A percentile compares a stretch with the other conserved stretches of the same genome.
Conservation (phyloP, 805 yeast species). For the Metschnikowia continentalis region DNA sequence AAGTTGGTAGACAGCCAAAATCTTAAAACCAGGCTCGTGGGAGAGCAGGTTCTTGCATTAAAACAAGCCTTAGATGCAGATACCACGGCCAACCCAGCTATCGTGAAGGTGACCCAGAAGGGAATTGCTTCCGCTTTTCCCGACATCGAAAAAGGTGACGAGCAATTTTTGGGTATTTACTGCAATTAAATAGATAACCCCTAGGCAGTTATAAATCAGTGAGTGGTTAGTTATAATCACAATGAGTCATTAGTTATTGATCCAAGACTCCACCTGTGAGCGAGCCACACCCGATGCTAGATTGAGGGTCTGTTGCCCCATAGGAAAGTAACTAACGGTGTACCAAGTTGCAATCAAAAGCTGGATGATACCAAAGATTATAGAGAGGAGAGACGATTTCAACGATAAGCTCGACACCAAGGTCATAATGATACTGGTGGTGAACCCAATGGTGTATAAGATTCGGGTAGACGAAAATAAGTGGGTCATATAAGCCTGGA, state of each 20-base stretch:
- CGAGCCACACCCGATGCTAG: conserved; percentile 42
- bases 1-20: conserved; percentile 27
- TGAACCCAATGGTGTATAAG: conserved; percentile 35
- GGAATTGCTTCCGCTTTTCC: conserved; percentile 34
- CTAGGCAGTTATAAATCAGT: background rate
- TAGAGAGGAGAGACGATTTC: conserved; percentile 35
- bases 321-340: conserved; percentile 45
- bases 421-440: conserved; percentile 38
- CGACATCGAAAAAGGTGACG: conserved; percentile 22
- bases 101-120: conserved; percentile 39
- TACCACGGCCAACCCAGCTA: conserved; percentile 40
- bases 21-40: conserved; percentile 19
- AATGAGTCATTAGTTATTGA: conserved; percentile 21
- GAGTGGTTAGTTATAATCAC: too few species aligned
- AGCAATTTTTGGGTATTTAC: conserved; percentile 15
- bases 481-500: conserved; percentile 37
- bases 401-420: conserved; percentile 34
- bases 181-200: conserved; percentile 4
- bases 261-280: conserved; percentile 43
- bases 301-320: conserved; percentile 42
- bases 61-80: conserved; percentile 32
- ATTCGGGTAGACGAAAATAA: conserved; percentile 40
- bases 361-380: conserved; percentile 39
- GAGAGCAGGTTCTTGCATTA: conserved; percentile 30
- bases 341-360: conserved; percentile 41